Conservation (phyloP, 108 stramenopile species). For the Conticribra weissflogii region DNA sequence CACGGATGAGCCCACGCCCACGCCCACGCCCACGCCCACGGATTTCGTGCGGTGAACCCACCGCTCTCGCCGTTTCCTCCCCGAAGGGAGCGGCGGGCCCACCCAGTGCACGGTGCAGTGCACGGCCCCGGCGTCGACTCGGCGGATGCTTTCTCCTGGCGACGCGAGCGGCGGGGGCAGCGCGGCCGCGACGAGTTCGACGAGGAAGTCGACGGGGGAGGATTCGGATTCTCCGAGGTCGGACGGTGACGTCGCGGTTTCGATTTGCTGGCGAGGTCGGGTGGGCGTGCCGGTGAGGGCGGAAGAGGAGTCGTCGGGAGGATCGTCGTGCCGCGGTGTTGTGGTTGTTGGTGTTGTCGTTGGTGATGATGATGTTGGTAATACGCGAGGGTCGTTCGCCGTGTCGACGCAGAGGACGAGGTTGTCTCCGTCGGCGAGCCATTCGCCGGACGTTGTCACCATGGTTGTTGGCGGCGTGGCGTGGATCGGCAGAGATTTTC, state of each 20-base stretch:
- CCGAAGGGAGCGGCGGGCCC: slow-evolving; percentile 17
- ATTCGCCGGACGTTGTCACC: neutral
- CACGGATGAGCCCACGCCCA: neutral
- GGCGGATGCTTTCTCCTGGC: neutral
- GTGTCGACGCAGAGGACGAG: neutral
- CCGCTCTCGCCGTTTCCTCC: slow-evolving; percentile 9
- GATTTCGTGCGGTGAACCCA: slow-evolving; percentile 41
- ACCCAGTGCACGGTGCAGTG: slow-evolving; percentile 47
- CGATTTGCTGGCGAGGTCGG: neutral
- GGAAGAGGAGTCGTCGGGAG: neutral
- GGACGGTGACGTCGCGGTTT: too few relatives aligned
- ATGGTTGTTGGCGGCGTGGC: too few relatives aligned
- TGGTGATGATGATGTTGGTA: neutral
- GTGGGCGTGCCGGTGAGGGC: neutral
- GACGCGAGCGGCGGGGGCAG: neutral
- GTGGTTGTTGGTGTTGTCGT: neutral
- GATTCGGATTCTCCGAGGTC: slow-evolving; percentile 7
- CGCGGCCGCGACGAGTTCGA: slow-evolving; percentile 40
- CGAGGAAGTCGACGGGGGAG: neutral
- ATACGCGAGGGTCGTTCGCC: neutral
- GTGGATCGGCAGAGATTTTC: too few relatives aligned
- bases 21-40: slow-evolving; percentile 2
- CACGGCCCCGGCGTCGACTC: slow-evolving; percentile 20
- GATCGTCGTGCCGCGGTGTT: too few relatives aligned
- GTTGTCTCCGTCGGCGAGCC: neutral